These are phyloP conservation scores for Piper longum DNA, from an alignment of 164 flowering plant genomes.

Conservation along the genomic window DNA sequence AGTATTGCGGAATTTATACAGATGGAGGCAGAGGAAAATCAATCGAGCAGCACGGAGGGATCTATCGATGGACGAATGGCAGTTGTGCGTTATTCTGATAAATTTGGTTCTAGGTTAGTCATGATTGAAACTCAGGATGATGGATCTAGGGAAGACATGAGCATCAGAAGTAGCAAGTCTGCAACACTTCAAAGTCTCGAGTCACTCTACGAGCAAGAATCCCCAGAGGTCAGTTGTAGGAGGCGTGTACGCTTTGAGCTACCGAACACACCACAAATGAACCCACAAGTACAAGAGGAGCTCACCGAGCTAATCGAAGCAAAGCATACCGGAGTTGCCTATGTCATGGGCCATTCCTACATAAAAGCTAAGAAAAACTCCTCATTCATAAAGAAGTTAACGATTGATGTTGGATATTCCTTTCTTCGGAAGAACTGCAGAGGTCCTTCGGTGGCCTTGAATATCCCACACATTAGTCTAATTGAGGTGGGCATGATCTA, in stretches of 20 bases:
- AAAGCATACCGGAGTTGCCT: conserved; percentile 44
- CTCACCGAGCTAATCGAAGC: conserved; percentile 51
- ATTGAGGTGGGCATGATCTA: conserved; percentile 68
- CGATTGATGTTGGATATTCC: conserved; percentile 35
- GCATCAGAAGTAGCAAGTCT: conserved; percentile 33
- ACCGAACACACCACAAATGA: conserved; percentile 15
- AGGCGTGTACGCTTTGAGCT: conserved; percentile 24
- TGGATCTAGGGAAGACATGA: conserved; percentile 8
- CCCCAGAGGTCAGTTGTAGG: conserved; percentile 19
- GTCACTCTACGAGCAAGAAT: conserved; percentile 32
- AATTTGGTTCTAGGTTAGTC: conserved; percentile 29
- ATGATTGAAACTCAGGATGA: conserved; percentile 14
- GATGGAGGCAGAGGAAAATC: conserved; percentile 40
- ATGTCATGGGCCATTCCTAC: conserved; percentile 45
- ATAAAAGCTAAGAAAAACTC: conserved; percentile 48
- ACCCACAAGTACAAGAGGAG: conserved; percentile 40
- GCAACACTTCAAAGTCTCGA: conserved; percentile 21
- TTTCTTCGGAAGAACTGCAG: conserved; percentile 59
- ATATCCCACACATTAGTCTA: conserved; percentile 55
- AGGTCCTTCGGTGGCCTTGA: conserved; percentile 40
- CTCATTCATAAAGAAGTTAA: conserved; percentile 40
- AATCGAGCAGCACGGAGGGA: conserved; percentile 15
- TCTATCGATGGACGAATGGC: conserved; percentile 42
- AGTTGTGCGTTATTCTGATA: conserved; percentile 37
- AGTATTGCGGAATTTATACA: conserved; percentile 66